phyloP scores from a whole-genome alignment of 2,329 filamentous ascomycete species.

The Alternaria dauci region DNA sequence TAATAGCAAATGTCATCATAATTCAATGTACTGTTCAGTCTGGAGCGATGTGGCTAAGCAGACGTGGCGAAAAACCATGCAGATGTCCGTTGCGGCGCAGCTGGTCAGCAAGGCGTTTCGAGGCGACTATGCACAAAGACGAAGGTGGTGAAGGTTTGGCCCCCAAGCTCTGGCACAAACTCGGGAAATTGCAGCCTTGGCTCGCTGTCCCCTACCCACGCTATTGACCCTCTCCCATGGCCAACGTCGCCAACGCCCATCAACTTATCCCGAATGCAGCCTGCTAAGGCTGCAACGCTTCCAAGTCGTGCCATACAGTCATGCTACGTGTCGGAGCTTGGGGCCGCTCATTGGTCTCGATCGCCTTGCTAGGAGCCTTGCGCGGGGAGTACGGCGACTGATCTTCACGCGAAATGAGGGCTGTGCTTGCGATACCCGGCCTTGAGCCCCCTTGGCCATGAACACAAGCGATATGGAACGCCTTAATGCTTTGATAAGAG shows the following conservation, averaged over 20 bases:
- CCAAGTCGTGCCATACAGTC: neutral
- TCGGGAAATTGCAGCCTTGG: conserved; percentile 26
- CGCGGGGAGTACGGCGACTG: conserved; percentile 12
- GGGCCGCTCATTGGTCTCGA: conserved; percentile 17
- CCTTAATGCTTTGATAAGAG: conserved; percentile 24
- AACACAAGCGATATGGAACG: conserved; percentile 21
- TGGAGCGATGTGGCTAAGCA: neutral
- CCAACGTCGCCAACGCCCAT: conserved; percentile 5
- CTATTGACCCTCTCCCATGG: conserved; percentile 8
- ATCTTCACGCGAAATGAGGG: conserved; percentile 26
- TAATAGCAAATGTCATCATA: conserved; percentile 2
- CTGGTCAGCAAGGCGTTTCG: neutral
- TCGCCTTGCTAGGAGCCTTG: conserved; percentile 8
- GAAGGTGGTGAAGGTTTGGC: conserved; percentile 8
- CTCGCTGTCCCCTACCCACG: conserved; percentile 37
- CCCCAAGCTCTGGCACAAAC: conserved; percentile 14
- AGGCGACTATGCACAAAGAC: neutral
- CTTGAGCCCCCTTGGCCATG: conserved; percentile 20
- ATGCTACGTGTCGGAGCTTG: conserved; percentile 7
- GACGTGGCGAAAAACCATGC: neutral
- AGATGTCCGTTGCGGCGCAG: neutral
- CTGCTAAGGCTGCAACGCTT: conserved; percentile 24
- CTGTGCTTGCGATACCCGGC: conserved; percentile 27
- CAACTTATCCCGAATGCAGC: conserved; percentile 6
- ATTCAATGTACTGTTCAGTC: neutral